Evolutionary conservation across 257 asterid genomes (phyloP), one percentile per base, ranked within the genome.

Genomic region (Thymus quinquecostatus): DNA sequence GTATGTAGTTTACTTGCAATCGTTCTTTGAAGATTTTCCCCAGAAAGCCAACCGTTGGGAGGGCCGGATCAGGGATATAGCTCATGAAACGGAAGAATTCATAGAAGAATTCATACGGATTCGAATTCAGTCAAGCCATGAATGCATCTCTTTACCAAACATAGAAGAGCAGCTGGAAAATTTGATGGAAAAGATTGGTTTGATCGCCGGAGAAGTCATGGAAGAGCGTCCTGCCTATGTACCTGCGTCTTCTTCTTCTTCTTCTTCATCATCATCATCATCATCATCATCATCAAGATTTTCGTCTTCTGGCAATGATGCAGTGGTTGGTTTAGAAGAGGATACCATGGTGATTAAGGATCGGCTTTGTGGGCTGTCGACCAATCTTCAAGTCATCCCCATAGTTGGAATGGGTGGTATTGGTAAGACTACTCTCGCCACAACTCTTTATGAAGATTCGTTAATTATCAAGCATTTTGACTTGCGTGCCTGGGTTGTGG

Each of bases 291-390:
- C 34, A 55, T 8, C 60, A 55, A 58, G 27, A 4, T 13, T 11
- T 33, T 13, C 27, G 36, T 1, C 47, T 1, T 0, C 33, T 0
- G 13, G 33, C 8, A 56, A 49, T 3, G 53, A 33, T 1, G 49
- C 21, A 7, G 70, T 55, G 2, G 3, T 62, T 40, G 77, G 70
- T 62, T 13, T 72, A 13, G 9, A 40, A 0, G 57, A 40, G 0
- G 77, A 72, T 29, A 4, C 51, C 8, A 28, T 51, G 13, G 57
- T 14, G 13, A 62, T 72, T 7, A 62, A 40, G 38, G 33, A 2
- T 2, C 70, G 70, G 36, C 47, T 72, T 28, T 51, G 64, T 41
- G 77, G 70, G n/a, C 28, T 13, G 41, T 28, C 63, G 40, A 36
- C 63, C 45, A 40, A 38, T 3, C 69, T 71, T 7, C 44, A 60